phyloP scores from a whole-genome alignment of 2,329 filamentous ascomycete genomes.

The Sporothrix pseudoabietina region DNA sequence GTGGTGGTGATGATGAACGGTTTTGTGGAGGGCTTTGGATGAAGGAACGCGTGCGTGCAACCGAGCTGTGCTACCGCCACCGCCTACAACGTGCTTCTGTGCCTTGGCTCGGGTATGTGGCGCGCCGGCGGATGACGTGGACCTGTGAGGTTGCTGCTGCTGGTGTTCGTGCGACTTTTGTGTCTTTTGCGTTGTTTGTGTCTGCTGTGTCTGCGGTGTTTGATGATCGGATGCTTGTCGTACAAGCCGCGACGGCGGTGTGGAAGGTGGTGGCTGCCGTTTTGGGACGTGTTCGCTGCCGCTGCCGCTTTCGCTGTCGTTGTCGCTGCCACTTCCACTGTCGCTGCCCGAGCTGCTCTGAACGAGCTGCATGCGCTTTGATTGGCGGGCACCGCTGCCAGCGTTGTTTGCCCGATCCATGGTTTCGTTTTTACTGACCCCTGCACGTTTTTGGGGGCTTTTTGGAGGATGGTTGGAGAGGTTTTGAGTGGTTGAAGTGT shows the following conservation, averaged over 20 bases:
- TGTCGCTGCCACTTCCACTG: background rate
- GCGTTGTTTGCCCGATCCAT: conserved; percentile 29
- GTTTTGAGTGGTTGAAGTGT: background rate
- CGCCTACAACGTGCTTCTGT: conserved; percentile 51
- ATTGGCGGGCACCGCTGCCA: conserved; percentile 29
- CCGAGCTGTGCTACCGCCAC: conserved; percentile 44
- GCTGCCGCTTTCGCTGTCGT: background rate
- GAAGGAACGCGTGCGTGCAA: conserved; percentile 57
- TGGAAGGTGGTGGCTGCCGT: conserved; percentile 9
- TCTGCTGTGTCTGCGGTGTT: conserved; percentile 5
- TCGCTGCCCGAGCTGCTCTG: conserved; percentile 24
- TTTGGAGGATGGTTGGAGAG: background rate
- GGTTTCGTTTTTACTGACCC: background rate
- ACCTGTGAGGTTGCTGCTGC: conserved; percentile 19
- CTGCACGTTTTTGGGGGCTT: background rate
- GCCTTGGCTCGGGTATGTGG: conserved; percentile 41
- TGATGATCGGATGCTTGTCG: conserved; percentile 6
- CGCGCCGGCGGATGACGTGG: conserved; percentile 39
- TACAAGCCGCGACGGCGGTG: conserved; percentile 6
- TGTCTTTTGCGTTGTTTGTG: conserved; percentile 23
- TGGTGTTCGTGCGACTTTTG: conserved; percentile 21
- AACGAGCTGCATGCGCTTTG: conserved; percentile 27
- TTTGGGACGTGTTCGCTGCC: conserved; percentile 12
- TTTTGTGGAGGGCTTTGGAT: conserved; percentile 55
- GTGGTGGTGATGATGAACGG: conserved; percentile 23